Percentiles rank a stretch among this genome's conserved stretches.
These are phyloP conservation scores for Citrus unshiu DNA, from an alignment of 345 rosid species.

Conservation along the genomic window DNA sequence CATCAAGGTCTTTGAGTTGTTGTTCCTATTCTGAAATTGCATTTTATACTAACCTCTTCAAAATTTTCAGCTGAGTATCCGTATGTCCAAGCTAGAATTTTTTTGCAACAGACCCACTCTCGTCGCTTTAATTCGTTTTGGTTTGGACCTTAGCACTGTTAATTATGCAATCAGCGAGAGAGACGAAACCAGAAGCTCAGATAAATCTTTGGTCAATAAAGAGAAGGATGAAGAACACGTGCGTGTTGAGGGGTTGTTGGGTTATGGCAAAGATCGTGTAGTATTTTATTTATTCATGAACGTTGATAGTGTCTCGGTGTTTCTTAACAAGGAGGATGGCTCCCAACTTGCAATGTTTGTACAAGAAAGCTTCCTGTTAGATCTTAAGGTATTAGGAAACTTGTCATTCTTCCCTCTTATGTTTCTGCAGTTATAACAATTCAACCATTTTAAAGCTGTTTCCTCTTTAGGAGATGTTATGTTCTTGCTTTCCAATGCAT, in stretches of 20 bases:
- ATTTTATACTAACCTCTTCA: constrained; percentile 26
- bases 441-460: background rate
- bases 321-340: constrained; percentile 95
- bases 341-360: constrained; percentile 94
- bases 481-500: background rate
- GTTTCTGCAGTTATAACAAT: background rate
- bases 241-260: constrained; percentile 84
- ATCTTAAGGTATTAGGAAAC: constrained; percentile 64
- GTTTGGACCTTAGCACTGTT: constrained; percentile 63
- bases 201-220: constrained; percentile 42
- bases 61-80: constrained; percentile 81
- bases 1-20: constrained; percentile 18
- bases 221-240: constrained; percentile 67
- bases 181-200: constrained; percentile 30
- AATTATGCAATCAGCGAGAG: constrained; percentile 27
- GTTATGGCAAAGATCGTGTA: constrained; percentile 92
- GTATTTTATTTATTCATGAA: constrained; percentile 86
- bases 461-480: background rate
- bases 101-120: constrained; percentile 94
- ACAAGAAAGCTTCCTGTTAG: constrained; percentile 88
- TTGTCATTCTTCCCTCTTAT: constrained; percentile 2
- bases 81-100: constrained; percentile 94
- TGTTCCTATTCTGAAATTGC: constrained; percentile 6
- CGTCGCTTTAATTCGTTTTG: constrained; percentile 94
- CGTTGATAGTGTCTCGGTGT: constrained; percentile 80